Evolutionary conservation across 805 yeast genomes (phyloP).

Genomic region (Saturnispora diversa): DNA sequence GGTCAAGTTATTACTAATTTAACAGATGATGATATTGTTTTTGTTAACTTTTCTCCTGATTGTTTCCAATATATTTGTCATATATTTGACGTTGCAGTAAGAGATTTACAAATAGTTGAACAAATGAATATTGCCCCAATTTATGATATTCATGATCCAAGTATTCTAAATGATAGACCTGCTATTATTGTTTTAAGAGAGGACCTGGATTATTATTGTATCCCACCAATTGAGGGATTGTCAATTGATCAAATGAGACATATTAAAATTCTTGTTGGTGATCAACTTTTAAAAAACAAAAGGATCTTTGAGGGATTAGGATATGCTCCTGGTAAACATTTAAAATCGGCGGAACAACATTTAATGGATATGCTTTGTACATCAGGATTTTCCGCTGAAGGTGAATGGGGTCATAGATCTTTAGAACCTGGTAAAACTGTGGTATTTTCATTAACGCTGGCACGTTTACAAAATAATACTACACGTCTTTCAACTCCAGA

Average conservation of each 20-base stretch:
- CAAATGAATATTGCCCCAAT: constrained; percentile 23
- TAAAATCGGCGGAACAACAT: constrained; percentile 92
- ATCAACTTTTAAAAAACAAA: constrained; percentile 46
- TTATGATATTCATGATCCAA: constrained; percentile 38
- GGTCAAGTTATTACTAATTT: constrained; percentile 74
- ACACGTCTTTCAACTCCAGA: constrained; percentile 16
- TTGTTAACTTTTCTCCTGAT: constrained; percentile 76
- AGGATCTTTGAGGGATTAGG: constrained; percentile 79
- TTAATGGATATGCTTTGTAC: constrained; percentile 89
- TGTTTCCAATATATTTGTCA: constrained; percentile 80
- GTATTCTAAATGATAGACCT: constrained; percentile 70
- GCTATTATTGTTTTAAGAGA: constrained; percentile 88
- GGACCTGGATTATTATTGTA: constrained; percentile 87
- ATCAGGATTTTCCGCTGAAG: constrained; percentile 64
- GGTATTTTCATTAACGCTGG: constrained; percentile 73
- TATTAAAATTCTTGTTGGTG: constrained; percentile 68
- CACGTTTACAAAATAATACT: constrained; percentile 38
- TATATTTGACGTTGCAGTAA: constrained; percentile 61
- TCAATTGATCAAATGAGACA: constrained; percentile 51
- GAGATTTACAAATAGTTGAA: constrained; percentile 42
- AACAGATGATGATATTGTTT: constrained; percentile 72
- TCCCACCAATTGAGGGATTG: constrained; percentile 61
- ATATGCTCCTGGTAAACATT: constrained; percentile 40
- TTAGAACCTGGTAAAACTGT: constrained; percentile 82
- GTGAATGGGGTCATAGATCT: constrained; percentile 84